Evolutionary conservation across 2,329 filamentous ascomycete genomes (phyloP).

Genomic region (Colletotrichum spaethianum): DNA sequence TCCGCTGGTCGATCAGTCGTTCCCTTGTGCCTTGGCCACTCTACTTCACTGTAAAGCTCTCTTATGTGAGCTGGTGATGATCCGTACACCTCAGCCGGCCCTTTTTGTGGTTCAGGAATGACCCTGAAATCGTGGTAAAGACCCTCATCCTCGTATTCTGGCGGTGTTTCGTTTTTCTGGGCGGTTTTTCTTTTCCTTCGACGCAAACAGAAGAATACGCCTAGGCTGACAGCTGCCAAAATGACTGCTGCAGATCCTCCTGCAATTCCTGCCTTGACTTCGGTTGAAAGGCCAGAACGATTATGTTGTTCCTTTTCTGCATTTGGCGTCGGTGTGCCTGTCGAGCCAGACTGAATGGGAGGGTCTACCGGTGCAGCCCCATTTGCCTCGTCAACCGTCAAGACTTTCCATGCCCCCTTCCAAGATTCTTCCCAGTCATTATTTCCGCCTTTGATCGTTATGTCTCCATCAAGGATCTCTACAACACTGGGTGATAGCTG

Average conservation of each 20-base stretch:
- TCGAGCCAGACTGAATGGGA: too few relatives aligned
- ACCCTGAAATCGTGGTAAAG: background rate
- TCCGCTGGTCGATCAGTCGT: background rate
- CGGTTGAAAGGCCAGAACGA: constrained; percentile 45
- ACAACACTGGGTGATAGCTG: constrained; percentile 3
- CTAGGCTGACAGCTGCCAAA: constrained; percentile 43
- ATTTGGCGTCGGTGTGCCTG: too few relatives aligned
- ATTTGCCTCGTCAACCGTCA: constrained; percentile 43
- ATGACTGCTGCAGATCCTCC: constrained; percentile 47
- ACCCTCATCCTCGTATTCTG: background rate
- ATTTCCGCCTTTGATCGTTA: constrained; percentile 44
- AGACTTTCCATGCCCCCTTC: constrained; percentile 49
- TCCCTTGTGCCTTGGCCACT: background rate
- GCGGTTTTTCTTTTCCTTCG: background rate
- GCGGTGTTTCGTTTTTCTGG: background rate
- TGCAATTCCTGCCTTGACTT: constrained; percentile 53
- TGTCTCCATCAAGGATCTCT: constrained; percentile 33
- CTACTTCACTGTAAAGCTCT: background rate
- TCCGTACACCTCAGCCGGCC: background rate
- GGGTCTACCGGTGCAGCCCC: background rate
- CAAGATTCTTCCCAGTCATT: constrained; percentile 53
- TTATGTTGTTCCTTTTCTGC: constrained; percentile 8
- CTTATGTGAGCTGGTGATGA: background rate
- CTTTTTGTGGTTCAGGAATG: background rate
- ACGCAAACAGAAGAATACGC: constrained; percentile 46